A percentile compares a stretch with the other conserved stretches of the same genome.
These are phyloP conservation scores for Calendula officinalis DNA, from an alignment of 129 eudicot genomes.

Conservation along the genomic window DNA sequence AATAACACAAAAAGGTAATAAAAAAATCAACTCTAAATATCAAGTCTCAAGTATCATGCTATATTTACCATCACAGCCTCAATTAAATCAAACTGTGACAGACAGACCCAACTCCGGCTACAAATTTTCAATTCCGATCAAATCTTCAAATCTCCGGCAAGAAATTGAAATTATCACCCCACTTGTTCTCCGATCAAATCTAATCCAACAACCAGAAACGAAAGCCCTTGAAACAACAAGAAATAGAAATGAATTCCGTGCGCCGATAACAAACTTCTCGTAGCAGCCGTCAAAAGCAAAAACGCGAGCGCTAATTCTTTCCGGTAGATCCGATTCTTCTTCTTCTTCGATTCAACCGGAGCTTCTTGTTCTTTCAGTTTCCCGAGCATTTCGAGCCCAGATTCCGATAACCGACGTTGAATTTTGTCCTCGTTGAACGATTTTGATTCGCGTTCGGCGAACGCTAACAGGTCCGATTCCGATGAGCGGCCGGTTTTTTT, in stretches of 20 bases:
- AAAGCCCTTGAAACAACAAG: constrained; percentile 83
- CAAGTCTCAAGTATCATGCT: constrained; percentile 22
- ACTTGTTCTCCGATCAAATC: constrained; percentile 92
- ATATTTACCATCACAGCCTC: constrained; percentile 30
- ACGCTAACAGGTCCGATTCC: constrained; percentile 72
- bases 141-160: neutral
- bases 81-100: constrained; percentile 1
- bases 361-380: constrained; percentile 55
- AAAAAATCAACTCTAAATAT: constrained; percentile 26
- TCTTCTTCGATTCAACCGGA: constrained; percentile 48
- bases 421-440: constrained; percentile 56
- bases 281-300: constrained; percentile 79
- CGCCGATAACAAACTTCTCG: constrained; percentile 75
- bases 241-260: constrained; percentile 92
- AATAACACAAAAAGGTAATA: constrained; percentile 14
- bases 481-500: constrained; percentile 87
- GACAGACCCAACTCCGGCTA: neutral
- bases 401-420: constrained; percentile 70
- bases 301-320: constrained; percentile 81
- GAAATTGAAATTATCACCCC: constrained; percentile 16
- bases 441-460: constrained; percentile 70
- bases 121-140: too few species aligned
- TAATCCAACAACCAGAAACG: constrained; percentile 77
- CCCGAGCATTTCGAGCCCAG: constrained; percentile 78
- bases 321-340: constrained; percentile 61